Conservation (phyloP, 1,284 basidiomycete genomes). For the Moniliella sp. region DNA sequence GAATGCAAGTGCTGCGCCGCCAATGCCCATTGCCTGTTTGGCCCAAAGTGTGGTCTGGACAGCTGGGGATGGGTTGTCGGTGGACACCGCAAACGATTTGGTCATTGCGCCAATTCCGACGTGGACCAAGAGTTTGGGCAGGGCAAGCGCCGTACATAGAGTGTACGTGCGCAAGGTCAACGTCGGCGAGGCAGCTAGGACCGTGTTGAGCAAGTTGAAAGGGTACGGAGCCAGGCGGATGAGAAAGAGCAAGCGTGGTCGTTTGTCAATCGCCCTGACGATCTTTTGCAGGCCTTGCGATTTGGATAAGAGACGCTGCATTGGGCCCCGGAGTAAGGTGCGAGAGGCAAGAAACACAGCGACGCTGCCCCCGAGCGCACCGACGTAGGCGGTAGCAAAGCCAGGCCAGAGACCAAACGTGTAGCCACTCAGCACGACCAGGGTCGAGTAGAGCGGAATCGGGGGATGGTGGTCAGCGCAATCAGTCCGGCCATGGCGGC, state of each 20-base stretch:
- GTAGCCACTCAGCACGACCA: slow-evolving; percentile 66
- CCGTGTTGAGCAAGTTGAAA: slow-evolving; percentile 66
- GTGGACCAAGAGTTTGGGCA: slow-evolving; percentile 67
- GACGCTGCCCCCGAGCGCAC: slow-evolving; percentile 58
- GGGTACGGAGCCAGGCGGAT: slow-evolving; percentile 49
- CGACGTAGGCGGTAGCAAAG: slow-evolving; percentile 56
- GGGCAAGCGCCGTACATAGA: slow-evolving; percentile 54
- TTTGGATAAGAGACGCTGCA: slow-evolving; percentile 49
- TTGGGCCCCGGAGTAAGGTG: slow-evolving; percentile 47
- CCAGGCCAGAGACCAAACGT: slow-evolving; percentile 60
- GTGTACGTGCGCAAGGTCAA: slow-evolving; percentile 56
- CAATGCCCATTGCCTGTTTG: slow-evolving; percentile 47
- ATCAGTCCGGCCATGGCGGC: slow-evolving; percentile 22
- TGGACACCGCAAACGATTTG: slow-evolving; percentile 49
- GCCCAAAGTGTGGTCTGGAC: slow-evolving; percentile 34
- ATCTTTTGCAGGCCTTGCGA: slow-evolving; percentile 37
- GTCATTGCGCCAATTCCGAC: slow-evolving; percentile 59
- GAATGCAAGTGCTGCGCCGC: slow-evolving; percentile 50
- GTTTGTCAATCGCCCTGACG: slow-evolving; percentile 64
- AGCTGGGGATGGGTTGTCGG: slow-evolving; percentile 12
- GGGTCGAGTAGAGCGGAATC: slow-evolving; percentile 61
- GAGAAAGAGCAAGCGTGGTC: slow-evolving; percentile 59
- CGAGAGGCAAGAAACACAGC: slow-evolving; percentile 56
- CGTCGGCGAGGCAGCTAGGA: slow-evolving; percentile 64
- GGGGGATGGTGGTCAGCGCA: slow-evolving; percentile 39